Evolutionary conservation across 768 basidiomycete genomes (phyloP), one percentile per base, ranked within the genome.

Genomic region (Xerocomellus amylosporus): DNA sequence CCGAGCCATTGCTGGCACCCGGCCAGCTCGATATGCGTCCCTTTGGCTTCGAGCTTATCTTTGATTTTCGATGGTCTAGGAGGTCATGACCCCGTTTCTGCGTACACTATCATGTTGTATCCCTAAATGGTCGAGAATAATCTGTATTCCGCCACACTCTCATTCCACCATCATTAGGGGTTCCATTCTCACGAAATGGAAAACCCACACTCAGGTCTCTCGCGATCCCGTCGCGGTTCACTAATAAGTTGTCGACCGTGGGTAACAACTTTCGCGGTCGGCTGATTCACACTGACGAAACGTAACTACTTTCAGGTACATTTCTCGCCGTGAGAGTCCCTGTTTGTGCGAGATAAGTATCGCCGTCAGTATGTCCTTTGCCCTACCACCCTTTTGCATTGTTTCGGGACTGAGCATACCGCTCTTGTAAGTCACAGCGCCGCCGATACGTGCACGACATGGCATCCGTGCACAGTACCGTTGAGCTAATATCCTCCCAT

Each of bases 61-160:
- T 93, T 40, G 91, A 93, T 66, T 83, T 92, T 66, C 77, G 85
- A 45, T 90, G 88, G 89, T 77, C 79, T 28, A 61, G 42, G 46
- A 56, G 30, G 34, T 44, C 61, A 17, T 70, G 58, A 62, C 41
- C 22, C 39, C 28, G 19, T 33, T 54, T 55, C 50, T 53, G 36
- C 53, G 44, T 58, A 56, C 34, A 51, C 42, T 51, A 59, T 46
- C 17, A 14, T 53, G 54, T 49, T 70, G 61, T 68, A 69, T 60
- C 45, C 55, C 19, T 58, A 54, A 50, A 20, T 34, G 60, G 41
- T 30, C 38, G 28, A 53, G 60, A 55, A 15, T 45, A 14, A 49
- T 56, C 12, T 58, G 61, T 61, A 62, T 54, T 19, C 51, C 41
- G 37, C 53, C 47, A 2, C 56, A 8, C 42, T 24, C 44, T 10